Evolutionary conservation across 1,284 basidiomycete genomes (phyloP), one percentile per base, ranked within the genome.

Genomic region (Fistulinella cinereoalba): DNA sequence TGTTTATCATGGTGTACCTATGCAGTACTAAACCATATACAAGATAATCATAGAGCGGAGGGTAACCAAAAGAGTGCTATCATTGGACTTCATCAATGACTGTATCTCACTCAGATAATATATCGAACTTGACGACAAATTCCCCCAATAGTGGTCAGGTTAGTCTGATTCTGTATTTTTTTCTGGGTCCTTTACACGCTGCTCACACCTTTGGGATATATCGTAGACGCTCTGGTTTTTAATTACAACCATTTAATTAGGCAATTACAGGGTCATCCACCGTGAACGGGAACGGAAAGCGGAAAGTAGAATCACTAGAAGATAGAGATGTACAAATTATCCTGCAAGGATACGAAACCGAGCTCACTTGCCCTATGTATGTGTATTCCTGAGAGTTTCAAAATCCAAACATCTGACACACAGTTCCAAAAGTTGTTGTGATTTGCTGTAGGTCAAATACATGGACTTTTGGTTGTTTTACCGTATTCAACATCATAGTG

Each of bases 361-460:
- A 81, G 50, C 56, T 81, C 38, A 75, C 62, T 19, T 81, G 79
- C 56, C 75, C 79, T 6, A 77, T 81, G 79, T 81, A 58, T 38
- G 77, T 69, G 25, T 37, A 33, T 15, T 1, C 41, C 27, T 27
- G 15, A 25, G 6, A 25, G 22, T 40, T 9, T 28, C 13, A 12
- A 36, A 42, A 18, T 42, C 5, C 9, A 4, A 29, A 37, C 23
- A 15, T 34, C 32, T 48, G 44, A 56, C n/a, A 9, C 28, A 25
- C 54, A 31, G 33, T 25, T 34, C 16, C 37, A 45, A 44, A 46
- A 81, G 79, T 58, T 81, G 79, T 50, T 80, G 64, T 57, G 79
- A 81, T 56, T 61, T 80, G 31, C 64, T 81, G 79, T 79, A 54
- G 49, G 76, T 65, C 16, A 27, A 16, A 23, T 32, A 23, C 13